Evolutionary conservation across 2,329 filamentous ascomycete genomes (phyloP), one percentile per base, ranked within the genome.

Genomic region (Hypoxylon sp.): DNA sequence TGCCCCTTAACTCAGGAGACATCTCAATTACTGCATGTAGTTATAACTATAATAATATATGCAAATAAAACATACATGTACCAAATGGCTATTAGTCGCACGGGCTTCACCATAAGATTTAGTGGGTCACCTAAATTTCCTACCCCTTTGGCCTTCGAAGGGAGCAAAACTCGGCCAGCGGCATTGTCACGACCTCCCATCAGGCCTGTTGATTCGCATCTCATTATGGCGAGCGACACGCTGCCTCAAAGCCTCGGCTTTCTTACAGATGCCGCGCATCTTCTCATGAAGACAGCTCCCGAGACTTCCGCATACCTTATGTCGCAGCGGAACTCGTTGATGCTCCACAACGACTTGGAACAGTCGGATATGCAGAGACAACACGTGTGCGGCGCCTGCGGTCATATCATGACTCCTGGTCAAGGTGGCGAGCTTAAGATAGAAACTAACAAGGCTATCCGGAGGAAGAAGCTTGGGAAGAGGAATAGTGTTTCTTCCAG

Each of bases 231-330:
- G 16, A 56, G 46, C 30, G 73, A 76, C n/a, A 53, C 48, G 8
- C 69, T 76, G 14, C 68, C 73, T 5, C 39, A 72, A 19, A 75
- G 69, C n/a, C 63, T 77, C 23, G 56, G 64, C 9, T 88, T 83
- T 66, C 81, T 90, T 2, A 86, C 84, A 9, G 83, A 89, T 73
- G 86, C 88, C 0, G 86, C 87, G 1, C 85, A 90, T 77, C 76
- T 89, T 8, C 79, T 90, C 14, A 79, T 82, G 2, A 74, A 77
- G 9, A 76, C 81, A 1, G 82, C 87, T 0, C 87, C 88, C 0
- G 81, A 85, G 67, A 85, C 82, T 1, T 89, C 88, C 12, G 86
- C 87, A 11, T 83, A 87, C 74, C 78, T 90, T 39, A 87, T 90
- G 85, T 81, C 79, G 70, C 80, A 81, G 59, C 82, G 85, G 61